A percentile compares a stretch with the other conserved stretches of the same genome.
Evolutionary conservation across 768 basidiomycete genomes (phyloP).

Genomic region (Steccherinum ochraceum): DNA sequence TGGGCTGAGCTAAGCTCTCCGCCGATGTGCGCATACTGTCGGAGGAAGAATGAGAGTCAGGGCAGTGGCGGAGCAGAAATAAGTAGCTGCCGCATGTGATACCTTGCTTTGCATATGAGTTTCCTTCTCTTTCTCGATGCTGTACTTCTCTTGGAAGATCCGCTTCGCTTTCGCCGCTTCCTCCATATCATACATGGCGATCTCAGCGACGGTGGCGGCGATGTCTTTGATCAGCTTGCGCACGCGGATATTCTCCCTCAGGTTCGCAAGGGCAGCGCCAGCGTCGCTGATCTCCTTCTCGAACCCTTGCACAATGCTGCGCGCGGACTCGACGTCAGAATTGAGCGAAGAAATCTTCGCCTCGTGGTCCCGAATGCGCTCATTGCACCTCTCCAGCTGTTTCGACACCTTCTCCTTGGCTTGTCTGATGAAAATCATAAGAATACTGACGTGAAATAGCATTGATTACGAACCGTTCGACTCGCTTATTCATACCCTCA

Average conservation of each 20-base stretch:
- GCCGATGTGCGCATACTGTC: slow-evolving; percentile 69
- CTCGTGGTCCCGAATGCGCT: slow-evolving; percentile 42
- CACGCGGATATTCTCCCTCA: slow-evolving; percentile 80
- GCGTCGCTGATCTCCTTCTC: slow-evolving; percentile 78
- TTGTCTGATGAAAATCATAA: slow-evolving; percentile 45
- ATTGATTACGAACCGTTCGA: slow-evolving; percentile 49
- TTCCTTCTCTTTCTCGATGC: slow-evolving; percentile 64
- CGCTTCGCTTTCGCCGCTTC: slow-evolving; percentile 77
- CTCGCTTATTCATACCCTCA: slow-evolving; percentile 47
- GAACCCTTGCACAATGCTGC: slow-evolving; percentile 45
- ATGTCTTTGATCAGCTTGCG: slow-evolving; percentile 66
- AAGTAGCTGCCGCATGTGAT: too few species aligned
- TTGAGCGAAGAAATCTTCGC: slow-evolving; percentile 36
- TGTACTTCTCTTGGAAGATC: slow-evolving; percentile 80
- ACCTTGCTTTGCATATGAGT: slow-evolving; percentile 66
- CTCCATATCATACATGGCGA: slow-evolving; percentile 77
- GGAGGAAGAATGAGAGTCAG: background rate
- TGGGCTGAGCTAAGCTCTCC: slow-evolving; percentile 78
- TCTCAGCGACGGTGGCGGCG: slow-evolving; percentile 56
- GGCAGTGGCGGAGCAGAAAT: too few species aligned
- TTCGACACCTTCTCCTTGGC: slow-evolving; percentile 57
- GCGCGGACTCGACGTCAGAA: slow-evolving; percentile 33
- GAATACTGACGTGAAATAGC: too few species aligned
- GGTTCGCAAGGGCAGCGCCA: slow-evolving; percentile 59
- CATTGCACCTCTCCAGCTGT: slow-evolving; percentile 54